Evolutionary conservation across 176 grass and related monocot genomes (phyloP), one percentile per base, ranked within the genome.

Genomic region (Bothriochloa decipiens): DNA sequence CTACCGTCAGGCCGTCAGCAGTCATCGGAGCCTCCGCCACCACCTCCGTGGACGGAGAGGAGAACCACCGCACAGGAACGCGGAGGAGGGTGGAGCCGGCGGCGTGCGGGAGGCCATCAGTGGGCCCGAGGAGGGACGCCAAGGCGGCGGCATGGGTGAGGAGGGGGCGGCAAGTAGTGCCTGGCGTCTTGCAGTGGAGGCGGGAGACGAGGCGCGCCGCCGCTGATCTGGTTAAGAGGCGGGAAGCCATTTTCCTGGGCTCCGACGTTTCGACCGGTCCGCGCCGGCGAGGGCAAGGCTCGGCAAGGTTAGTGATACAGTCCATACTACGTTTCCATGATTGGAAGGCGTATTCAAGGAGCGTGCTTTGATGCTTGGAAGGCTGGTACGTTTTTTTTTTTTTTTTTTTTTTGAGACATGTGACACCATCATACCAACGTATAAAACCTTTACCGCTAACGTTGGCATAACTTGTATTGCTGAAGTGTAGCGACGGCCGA

Each of bases 1-100:
- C 91, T 16, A 93, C 89, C 69, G 91, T 93, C 68, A 98, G 76
- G 3, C 96, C 96, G 39, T 93, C 96, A 0, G 78, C 88, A 3
- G 96, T 98, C 80, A 42, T 83, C 3, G 91, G 93, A 16, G 79
- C 82, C 71, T 89, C 88, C 14, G 76, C 40, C 46, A 86, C 77
- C 36, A 77, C 77, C 22, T 78, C 79, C 39, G 71, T 70, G 35
- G 92, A 52, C 45, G 79, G 67, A 33, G 63, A 90, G 83, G 94
- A 92, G 88, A 92, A 86, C 75, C 77, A 75, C 78, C 84, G 86
- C 57, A 47, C 35, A 13, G 57, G 71, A 4, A 49, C 58, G 11
- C 40, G 75, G 68, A 69, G 68, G 71, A 77, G 6, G 1, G 17
- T 36, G 60, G 74, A 63, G 53, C 36, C 27, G 40, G 29, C 67